Evolutionary conservation across 2,329 filamentous ascomycete species (phyloP).

Genomic region (Sclerotiophoma versabilis): DNA sequence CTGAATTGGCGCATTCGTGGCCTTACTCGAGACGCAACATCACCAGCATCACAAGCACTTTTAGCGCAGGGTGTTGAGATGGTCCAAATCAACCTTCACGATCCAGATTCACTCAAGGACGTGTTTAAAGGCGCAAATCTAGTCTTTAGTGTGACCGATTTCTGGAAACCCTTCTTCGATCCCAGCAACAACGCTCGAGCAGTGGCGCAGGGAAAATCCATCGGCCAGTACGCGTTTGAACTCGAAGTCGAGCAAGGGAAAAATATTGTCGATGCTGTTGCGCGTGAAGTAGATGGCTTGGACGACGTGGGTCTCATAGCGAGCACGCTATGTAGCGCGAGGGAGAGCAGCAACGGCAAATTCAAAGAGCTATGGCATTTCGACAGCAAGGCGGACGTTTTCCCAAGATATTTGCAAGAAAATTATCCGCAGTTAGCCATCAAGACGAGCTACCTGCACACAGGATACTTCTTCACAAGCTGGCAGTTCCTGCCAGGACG

Average conservation of each 20-base stretch:
- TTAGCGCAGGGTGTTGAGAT: conserved; percentile 48
- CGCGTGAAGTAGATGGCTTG: conserved; percentile 23
- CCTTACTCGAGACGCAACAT: conserved; percentile 52
- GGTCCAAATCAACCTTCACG: conserved; percentile 45
- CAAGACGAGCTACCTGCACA: conserved; percentile 31
- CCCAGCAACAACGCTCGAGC: conserved; percentile 25
- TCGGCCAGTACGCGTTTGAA: conserved; percentile 32
- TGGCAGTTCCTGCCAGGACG: conserved; percentile 23
- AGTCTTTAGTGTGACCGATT: conserved; percentile 52
- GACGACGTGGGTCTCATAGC: conserved; percentile 32
- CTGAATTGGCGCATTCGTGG: conserved; percentile 58
- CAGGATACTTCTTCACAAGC: conserved; percentile 32
- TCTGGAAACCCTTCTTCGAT: conserved; percentile 30
- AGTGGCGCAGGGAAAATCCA: conserved; percentile 22
- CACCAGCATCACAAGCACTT: conserved; percentile 27
- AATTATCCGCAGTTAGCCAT: conserved; percentile 25
- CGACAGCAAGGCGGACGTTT: conserved; percentile 37
- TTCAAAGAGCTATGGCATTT: conserved; percentile 36
- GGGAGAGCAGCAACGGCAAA: conserved; percentile 33
- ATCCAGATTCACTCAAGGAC: conserved; percentile 37
- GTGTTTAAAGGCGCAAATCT: conserved; percentile 49
- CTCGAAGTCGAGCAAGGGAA: conserved; percentile 36
- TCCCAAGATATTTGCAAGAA: conserved; percentile 30
- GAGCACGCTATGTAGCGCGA: conserved; percentile 30
- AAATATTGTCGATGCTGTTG: conserved; percentile 40